Evolutionary conservation across 129 eudicot species (phyloP).

Genomic region (Mikania micrantha): DNA sequence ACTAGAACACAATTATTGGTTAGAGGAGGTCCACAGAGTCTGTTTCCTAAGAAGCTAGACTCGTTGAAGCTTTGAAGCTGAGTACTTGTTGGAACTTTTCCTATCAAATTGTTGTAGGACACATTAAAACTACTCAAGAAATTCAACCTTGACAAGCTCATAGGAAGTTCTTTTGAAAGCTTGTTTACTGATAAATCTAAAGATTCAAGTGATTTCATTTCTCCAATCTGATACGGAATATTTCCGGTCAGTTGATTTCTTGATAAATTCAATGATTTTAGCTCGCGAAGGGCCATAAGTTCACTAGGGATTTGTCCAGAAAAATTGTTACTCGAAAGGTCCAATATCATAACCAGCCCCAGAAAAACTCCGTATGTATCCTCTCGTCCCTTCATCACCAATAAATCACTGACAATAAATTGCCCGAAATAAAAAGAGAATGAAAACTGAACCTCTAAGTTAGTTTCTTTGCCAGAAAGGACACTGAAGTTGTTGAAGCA

Average conservation of each 20-base stretch:
- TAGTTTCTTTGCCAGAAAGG: neutral
- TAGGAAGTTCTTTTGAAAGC: too few relatives aligned
- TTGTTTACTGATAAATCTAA: too few relatives aligned
- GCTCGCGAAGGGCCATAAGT: too few relatives aligned
- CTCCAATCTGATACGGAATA: too few relatives aligned
- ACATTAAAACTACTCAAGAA: too few relatives aligned
- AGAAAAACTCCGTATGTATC: neutral
- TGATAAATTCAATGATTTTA: too few relatives aligned
- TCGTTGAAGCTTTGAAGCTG: constrained; percentile 21
- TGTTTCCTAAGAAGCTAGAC: constrained; percentile 9
- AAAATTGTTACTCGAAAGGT: too few relatives aligned
- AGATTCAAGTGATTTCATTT: too few relatives aligned
- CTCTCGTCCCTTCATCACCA: constrained; percentile 13
- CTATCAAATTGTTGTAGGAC: constrained; percentile 30
- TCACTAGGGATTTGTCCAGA: too few relatives aligned
- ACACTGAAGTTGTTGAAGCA: neutral
- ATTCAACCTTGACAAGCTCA: too few relatives aligned
- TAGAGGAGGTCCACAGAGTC: constrained; percentile 31
- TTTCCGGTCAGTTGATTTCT: too few relatives aligned
- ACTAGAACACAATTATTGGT: neutral
- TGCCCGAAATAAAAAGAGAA: neutral
- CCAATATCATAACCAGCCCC: too few relatives aligned
- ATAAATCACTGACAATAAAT: neutral
- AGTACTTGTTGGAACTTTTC: constrained; percentile 27
- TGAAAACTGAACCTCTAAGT: neutral